Evolutionary conservation across 140 eudicot genomes (phyloP), one percentile per base, ranked within the genome.

Genomic region (Flaveria floridana): DNA sequence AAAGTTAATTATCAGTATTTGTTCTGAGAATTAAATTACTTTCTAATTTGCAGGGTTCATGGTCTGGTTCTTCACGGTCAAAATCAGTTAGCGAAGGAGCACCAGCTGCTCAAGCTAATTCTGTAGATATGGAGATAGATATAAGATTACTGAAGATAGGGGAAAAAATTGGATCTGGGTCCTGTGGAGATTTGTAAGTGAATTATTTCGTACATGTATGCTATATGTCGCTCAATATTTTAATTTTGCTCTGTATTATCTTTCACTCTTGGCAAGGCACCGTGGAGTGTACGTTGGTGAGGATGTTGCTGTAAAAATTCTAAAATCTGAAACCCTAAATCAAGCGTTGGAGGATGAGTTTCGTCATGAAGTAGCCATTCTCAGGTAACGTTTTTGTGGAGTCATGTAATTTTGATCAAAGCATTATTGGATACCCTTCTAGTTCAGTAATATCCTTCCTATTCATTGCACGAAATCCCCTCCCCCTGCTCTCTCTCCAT

Each of bases 181-280:
- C 96, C 74, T 89, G 95, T 81, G 96, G 95, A 51, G 90, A 89
- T 78, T 76, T 89, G 98, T 92, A 71, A 84, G 98, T 84, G 72
- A 6, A 41, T 74, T 30, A 23, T 67, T 13, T 52, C 19, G 34
- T 51, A 56, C 46, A 47, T 41, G 39, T 77, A 50, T 77, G 63
- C 41, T 63, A 30, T 14, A 58, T 42, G 48, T 39, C 20, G 13
- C 51, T 71, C 16, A 19, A 11, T 42, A 30, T 20, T 71, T 64
- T 65, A n/a, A 47, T 41, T 11, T 51, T 9, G 20, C 42, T 65
- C 47, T 77, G 61, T 69, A 25, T 30, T 37, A 61, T 56, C n/a
- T 71, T 37, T 70, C 55, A 19, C 72, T 70, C 50, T 7, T 87
- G 77, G 47, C 61, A 80, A 92, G 98, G 89, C 88, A 87, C 66